Percentiles rank a stretch among this genome's conserved stretches.
These are phyloP conservation scores for Pseudogymnoascus sp. DNA, from an alignment of 2,329 filamentous ascomycete species.

Conservation along the genomic window DNA sequence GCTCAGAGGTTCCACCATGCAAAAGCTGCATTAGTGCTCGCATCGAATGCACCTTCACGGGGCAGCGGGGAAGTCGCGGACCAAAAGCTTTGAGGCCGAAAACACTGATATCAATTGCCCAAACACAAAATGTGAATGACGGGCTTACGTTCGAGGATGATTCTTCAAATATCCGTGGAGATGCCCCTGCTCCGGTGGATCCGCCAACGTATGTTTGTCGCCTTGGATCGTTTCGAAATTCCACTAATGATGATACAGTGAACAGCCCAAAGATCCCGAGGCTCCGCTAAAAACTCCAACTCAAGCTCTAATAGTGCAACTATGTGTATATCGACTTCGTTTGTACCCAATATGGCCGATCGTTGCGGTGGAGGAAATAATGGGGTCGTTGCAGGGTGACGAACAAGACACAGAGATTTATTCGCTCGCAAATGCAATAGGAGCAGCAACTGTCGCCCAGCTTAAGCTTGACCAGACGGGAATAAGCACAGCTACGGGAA, in stretches of 20 bases:
- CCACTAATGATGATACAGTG: neutral
- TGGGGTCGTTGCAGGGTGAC: slow-evolving; percentile 31
- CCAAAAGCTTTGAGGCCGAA: slow-evolving; percentile 39
- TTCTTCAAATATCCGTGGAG: neutral
- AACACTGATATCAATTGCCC: slow-evolving; percentile 37
- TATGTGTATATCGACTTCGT: slow-evolving; percentile 36
- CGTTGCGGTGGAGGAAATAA: slow-evolving; percentile 38
- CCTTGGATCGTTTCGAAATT: neutral
- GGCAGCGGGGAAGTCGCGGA: slow-evolving; percentile 37
- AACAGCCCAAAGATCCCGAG: neutral
- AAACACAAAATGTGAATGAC: slow-evolving; percentile 21
- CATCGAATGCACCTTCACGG: slow-evolving; percentile 45
- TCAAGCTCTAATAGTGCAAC: slow-evolving; percentile 18
- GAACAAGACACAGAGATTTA: slow-evolving; percentile 30
- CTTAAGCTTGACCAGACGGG: slow-evolving; percentile 34
- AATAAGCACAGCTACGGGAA: slow-evolving; percentile 27
- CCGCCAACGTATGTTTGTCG: neutral
- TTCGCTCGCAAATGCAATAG: slow-evolving; percentile 39
- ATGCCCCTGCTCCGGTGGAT: neutral
- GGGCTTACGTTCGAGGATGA: neutral
- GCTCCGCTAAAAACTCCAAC: slow-evolving; percentile 14
- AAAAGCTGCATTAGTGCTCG: slow-evolving; percentile 37
- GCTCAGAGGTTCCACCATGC: slow-evolving; percentile 41
- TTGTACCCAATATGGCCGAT: slow-evolving; percentile 47
- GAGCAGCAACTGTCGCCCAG: slow-evolving; percentile 42